A percentile compares a stretch with the other conserved stretches of the same genome.
phyloP scores from a whole-genome alignment of 2,329 filamentous ascomycete genomes.

The Colletotrichum horii region DNA sequence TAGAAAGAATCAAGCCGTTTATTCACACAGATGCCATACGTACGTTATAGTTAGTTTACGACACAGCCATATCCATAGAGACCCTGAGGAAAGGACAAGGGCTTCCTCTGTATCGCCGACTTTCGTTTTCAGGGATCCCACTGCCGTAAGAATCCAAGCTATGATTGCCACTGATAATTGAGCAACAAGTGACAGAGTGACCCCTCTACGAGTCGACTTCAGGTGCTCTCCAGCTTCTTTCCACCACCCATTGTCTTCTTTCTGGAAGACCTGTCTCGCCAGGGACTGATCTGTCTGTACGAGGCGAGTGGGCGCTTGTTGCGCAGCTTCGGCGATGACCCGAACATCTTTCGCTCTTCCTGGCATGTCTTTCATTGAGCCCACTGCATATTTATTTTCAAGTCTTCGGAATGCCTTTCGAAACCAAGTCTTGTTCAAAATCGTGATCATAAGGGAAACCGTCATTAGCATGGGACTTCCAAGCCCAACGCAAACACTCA shows the following conservation, averaged over 20 bases:
- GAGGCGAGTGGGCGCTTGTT: neutral
- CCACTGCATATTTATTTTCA: too few species aligned
- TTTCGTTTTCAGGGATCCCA: neutral
- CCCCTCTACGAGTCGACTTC: fast-evolving
- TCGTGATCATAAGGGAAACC: fast-evolving
- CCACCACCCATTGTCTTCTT: fast-evolving
- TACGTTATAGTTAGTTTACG: too few species aligned
- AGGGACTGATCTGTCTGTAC: fast-evolving
- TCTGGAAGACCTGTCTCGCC: fast-evolving
- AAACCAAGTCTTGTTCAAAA: neutral
- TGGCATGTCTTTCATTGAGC: too few species aligned
- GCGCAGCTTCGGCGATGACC: fast-evolving
- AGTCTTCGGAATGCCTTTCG: neutral
- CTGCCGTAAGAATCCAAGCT: neutral
- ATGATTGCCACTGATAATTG: fast-evolving
- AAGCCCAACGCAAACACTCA: neutral
- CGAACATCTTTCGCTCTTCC: neutral
- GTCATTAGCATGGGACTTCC: neutral
- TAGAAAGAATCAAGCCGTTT: too few species aligned
- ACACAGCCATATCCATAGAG: neutral
- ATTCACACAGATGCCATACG: too few species aligned
- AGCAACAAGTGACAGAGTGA: fast-evolving
- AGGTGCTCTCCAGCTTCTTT: fast-evolving
- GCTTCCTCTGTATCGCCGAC: neutral
- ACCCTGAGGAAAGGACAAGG: fast-evolving